Conservation (phyloP, 371 early-diverging fungal species). For the Haplosporangium sp. region DNA sequence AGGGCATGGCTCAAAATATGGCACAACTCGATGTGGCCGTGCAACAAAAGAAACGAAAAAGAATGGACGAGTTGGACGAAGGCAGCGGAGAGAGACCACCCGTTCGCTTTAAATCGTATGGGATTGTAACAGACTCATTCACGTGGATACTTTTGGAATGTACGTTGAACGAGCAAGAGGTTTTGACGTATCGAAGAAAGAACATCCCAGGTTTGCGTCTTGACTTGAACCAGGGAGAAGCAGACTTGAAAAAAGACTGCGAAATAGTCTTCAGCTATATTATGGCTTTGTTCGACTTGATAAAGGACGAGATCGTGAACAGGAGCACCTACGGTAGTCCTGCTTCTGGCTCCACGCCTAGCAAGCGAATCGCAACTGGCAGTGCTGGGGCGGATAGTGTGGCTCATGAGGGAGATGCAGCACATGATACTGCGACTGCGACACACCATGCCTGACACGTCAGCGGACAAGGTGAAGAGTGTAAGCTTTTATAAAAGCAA, state of each 20-base stretch:
- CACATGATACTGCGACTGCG: too few relatives aligned
- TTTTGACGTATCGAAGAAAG: constrained; percentile 11
- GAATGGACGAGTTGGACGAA: constrained; percentile 6
- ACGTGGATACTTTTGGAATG: constrained; percentile 27
- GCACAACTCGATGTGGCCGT: constrained; percentile 30
- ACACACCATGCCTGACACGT: too few relatives aligned
- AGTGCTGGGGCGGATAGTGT: too few relatives aligned
- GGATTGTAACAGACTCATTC: constrained; percentile 26
- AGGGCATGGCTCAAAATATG: constrained; percentile 21
- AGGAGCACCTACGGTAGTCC: constrained; percentile 5
- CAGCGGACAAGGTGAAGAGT: too few relatives aligned
- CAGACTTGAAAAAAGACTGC: not conserved
- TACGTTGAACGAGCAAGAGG: constrained; percentile 16
- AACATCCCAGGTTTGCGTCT: constrained; percentile 1
- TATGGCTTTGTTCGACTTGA: constrained; percentile 14
- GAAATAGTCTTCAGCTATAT: constrained; percentile 17
- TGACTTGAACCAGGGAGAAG: not conserved
- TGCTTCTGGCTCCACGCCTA: not conserved
- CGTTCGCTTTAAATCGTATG: constrained; percentile 14
- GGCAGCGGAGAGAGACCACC: constrained; percentile 16
- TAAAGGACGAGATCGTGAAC: constrained; percentile 14
- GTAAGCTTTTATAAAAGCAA: too few relatives aligned
- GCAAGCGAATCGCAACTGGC: constrained; percentile 1
- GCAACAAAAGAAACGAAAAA: constrained; percentile 23
- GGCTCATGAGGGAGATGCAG: too few relatives aligned